These are phyloP conservation scores for Scleromitrula shiraiana DNA, from an alignment of 2,329 filamentous ascomycete genomes.

Conservation along the genomic window DNA sequence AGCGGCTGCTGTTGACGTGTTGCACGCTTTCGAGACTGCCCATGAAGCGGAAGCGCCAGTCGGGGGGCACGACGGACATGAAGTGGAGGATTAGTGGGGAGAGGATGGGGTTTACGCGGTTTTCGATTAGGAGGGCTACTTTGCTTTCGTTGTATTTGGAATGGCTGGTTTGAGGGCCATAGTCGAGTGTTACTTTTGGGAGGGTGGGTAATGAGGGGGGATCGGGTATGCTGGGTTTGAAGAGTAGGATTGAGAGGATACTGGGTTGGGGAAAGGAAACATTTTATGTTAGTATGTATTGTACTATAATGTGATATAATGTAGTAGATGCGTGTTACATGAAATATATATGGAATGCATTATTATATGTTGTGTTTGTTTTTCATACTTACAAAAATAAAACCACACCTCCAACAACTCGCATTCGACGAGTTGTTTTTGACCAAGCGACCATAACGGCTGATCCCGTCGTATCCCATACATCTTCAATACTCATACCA, in stretches of 20 bases:
- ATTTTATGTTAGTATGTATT: conserved; percentile 3
- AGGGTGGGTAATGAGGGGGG: conserved; percentile 12
- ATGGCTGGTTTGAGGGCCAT: background rate
- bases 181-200: conserved; percentile 12
- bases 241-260: conserved; percentile 18
- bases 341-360: no score
- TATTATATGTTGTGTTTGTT: background rate
- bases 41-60: conserved; percentile 49
- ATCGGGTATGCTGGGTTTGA: conserved; percentile 20
- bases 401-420: conserved; percentile 19
- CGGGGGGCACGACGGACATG: conserved; percentile 44
- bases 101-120: conserved; percentile 39
- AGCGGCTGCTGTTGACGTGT: conserved; percentile 37
- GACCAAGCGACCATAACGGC: conserved; percentile 21
- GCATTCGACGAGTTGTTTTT: conserved; percentile 26
- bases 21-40: conserved; percentile 39
- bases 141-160: conserved; percentile 13
- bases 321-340: no score
- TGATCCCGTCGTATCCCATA: conserved; percentile 21
- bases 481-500: conserved; percentile 27
- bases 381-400: conserved; percentile 21
- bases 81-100: conserved; percentile 46
- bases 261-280: conserved; percentile 9
- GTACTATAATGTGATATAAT: no score
- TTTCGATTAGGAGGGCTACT: conserved; percentile 46